Conservation (phyloP, 768 basidiomycete genomes). For the Panus rudis region DNA sequence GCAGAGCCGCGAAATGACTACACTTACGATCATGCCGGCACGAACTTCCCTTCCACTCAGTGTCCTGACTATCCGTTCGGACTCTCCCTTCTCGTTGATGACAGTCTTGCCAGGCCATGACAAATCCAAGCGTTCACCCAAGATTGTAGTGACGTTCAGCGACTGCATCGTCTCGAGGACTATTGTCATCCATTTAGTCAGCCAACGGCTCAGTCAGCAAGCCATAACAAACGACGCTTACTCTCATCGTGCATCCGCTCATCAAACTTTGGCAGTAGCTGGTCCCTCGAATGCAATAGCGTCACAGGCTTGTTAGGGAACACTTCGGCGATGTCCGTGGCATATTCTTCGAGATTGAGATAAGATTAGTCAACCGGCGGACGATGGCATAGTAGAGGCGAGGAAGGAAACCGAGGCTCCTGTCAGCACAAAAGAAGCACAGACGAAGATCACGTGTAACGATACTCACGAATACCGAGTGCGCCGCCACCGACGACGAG, state of each 20-base stretch:
- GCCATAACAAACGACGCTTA: constrained; percentile 17
- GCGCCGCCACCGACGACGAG: constrained; percentile 70
- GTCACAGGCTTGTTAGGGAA: constrained; percentile 48
- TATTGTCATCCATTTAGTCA: constrained; percentile 1
- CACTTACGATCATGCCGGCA: constrained; percentile 46
- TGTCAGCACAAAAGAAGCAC: too few relatives aligned
- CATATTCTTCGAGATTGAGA: constrained; percentile 51
- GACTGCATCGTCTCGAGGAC: constrained; percentile 19
- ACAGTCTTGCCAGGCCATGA: constrained; percentile 17
- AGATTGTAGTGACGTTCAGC: constrained; percentile 36
- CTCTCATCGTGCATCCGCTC: constrained; percentile 45
- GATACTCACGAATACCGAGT: constrained; percentile 56
- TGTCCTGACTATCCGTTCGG: constrained; percentile 34
- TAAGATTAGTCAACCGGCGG: neutral
- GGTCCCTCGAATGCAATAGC: constrained; percentile 50
- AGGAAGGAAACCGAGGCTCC: too few relatives aligned
- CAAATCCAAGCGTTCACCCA: constrained; percentile 49
- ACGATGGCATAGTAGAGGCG: neutral
- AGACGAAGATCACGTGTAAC: neutral
- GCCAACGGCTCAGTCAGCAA: neutral
- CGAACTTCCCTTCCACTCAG: constrained; percentile 41
- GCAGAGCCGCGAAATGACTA: neutral
- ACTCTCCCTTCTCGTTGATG: constrained; percentile 8
- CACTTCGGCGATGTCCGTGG: constrained; percentile 51
- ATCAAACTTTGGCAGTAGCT: constrained; percentile 50